Evolutionary conservation across 2,329 filamentous ascomycete species (phyloP).

Genomic region (Ascocoryne sarcoides): DNA sequence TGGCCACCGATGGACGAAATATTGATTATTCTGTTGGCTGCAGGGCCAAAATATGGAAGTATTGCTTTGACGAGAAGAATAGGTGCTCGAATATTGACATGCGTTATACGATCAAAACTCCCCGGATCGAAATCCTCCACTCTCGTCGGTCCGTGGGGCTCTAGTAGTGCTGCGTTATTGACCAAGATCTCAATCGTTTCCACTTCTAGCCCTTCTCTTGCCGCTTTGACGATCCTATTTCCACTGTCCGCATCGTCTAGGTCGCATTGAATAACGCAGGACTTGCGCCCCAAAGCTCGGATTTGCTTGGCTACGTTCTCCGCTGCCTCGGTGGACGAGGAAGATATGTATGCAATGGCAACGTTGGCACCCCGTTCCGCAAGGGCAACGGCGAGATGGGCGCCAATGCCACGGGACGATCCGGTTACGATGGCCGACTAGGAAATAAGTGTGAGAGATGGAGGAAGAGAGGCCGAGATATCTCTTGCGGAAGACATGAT

Average conservation of each 20-base stretch:
- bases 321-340: not conserved
- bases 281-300: not conserved
- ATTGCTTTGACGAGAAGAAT: slow-evolving; percentile 46
- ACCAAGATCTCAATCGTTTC: slow-evolving; percentile 47
- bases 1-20: slow-evolving; percentile 45
- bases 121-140: slow-evolving; percentile 43
- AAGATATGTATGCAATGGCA: not conserved
- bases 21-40: slow-evolving; percentile 45
- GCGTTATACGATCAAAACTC: too few relatives aligned
- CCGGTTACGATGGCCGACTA: slow-evolving; percentile 22
- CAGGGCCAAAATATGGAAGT: slow-evolving; percentile 40
- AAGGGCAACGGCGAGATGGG: slow-evolving; percentile 46
- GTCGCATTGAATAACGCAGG: too few relatives aligned
- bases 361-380: slow-evolving; percentile 46
- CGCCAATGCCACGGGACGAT: slow-evolving; percentile 48
- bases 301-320: not conserved
- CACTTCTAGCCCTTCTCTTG: too few relatives aligned
- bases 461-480: too few relatives aligned
- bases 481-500: too few relatives aligned
- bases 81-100: slow-evolving; percentile 46
- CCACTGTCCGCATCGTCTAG: too few relatives aligned
- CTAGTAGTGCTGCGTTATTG: slow-evolving; percentile 39
- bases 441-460: too few relatives aligned
- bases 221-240: too few relatives aligned
- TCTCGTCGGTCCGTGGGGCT: slow-evolving; percentile 32